Percentiles rank a stretch among this genome's conserved stretches.
Conservation (phyloP, 1,139 yeast genomes). For the Barnettozyma hawaiiensis region DNA sequence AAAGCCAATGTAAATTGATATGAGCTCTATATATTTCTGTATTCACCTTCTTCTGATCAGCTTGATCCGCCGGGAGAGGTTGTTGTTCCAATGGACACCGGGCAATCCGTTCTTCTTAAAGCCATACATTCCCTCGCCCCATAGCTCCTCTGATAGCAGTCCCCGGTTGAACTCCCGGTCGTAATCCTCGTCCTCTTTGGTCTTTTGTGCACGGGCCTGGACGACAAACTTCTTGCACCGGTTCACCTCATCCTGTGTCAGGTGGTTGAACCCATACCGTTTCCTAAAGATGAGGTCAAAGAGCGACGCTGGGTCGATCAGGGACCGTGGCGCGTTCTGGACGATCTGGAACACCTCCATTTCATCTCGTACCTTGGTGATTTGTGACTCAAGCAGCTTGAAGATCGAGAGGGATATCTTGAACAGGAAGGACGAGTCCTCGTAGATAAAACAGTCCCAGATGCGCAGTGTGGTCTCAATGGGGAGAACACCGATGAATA, state of each 20-base stretch:
- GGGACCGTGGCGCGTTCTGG: constrained; percentile 72
- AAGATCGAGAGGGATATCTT: constrained; percentile 80
- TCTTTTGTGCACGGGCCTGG: constrained; percentile 39
- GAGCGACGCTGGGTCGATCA: constrained; percentile 64
- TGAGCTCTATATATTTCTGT: background rate
- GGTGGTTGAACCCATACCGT: constrained; percentile 65
- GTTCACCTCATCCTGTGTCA: constrained; percentile 76
- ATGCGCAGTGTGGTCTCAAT: constrained; percentile 80
- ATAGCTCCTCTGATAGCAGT: constrained; percentile 28
- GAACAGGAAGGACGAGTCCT: constrained; percentile 83
- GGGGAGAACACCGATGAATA: constrained; percentile 83
- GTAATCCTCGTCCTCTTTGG: constrained; percentile 9
- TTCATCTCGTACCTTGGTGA: constrained; percentile 53
- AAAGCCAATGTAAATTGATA: too few species aligned
- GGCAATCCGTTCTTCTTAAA: constrained; percentile 33
- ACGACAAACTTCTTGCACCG: constrained; percentile 73
- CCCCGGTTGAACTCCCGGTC: constrained; percentile 26
- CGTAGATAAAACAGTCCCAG: constrained; percentile 94
- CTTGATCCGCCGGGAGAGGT: constrained; percentile 32
- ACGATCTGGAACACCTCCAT: constrained; percentile 83
- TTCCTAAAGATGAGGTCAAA: constrained; percentile 71
- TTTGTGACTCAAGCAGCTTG: constrained; percentile 65
- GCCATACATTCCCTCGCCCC: constrained; percentile 35
- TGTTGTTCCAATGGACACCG: constrained; percentile 38
- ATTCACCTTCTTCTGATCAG: constrained; percentile 16